Evolutionary conservation across 2,329 filamentous ascomycete species (phyloP), one percentile per base, ranked within the genome.

Genomic region (Aspergillus melleus): DNA sequence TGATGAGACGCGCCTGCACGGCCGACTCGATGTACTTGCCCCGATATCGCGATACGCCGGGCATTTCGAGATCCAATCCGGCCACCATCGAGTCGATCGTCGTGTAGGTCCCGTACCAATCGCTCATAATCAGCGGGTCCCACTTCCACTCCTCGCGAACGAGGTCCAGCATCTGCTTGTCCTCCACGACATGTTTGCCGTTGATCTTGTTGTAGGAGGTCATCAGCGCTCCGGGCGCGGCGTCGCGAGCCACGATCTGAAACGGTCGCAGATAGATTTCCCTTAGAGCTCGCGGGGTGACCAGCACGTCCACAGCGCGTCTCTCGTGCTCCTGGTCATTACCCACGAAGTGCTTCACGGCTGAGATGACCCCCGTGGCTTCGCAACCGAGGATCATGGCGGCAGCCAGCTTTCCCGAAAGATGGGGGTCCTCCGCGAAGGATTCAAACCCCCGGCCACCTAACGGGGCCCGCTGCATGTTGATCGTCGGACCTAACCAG

Each of bases 331-430:
- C 73, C 58, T 71, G 69, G 54, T 75, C 73, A 54, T 75, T 75
- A 32, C 67, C 67, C 16, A 75, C 72, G 36, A 70, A 74, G 55
- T 75, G 90, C 77, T 93, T 93, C 65, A 91, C 87, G 0, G 89
- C 89, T 16, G 90, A 88, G 10, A 86, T 85, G 42, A 92, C 81
- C 1, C 88, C 86, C 55, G 84, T 86, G 26, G 86, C 86, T 69
- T 93, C 89, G 54, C 88, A 78, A 9, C 89, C 89, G 20, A 83
- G 85, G 67, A 90, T 87, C 26, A 64, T 63, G 1, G 55, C 57
- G 11, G 55, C 59, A 8, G 69, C 67, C 32, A 70, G 16, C 20
- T 42, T 62, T 2, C 68, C 68, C 14, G 66, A 62, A 9, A 70
- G 62, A 58, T 68, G 55, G 9, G 67, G 67, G 50, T 71, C 70